phyloP scores from a whole-genome alignment of 169 alveolate genomes.

The Cardiosporidium cionae region DNA sequence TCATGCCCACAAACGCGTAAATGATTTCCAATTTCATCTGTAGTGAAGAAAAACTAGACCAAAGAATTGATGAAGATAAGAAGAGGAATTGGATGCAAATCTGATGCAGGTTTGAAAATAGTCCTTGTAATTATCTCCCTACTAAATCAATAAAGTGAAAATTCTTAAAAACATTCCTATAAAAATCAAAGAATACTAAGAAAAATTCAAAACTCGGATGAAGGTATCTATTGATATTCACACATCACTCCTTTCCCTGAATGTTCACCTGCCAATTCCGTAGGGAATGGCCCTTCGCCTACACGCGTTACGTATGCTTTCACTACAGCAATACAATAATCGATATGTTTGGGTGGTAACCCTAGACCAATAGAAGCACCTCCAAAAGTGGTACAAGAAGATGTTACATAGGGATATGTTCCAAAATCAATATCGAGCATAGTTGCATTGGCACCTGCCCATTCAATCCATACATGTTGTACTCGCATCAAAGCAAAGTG shows the following conservation, averaged over 20 bases:
- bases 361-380: slow-evolving; percentile 74
- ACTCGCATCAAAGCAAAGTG: neutral
- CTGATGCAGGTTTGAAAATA: no score
- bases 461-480: slow-evolving; percentile 5
- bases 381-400: slow-evolving; percentile 68
- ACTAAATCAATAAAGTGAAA: neutral
- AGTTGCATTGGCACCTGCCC: slow-evolving; percentile 78
- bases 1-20: slow-evolving; percentile 49
- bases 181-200: neutral
- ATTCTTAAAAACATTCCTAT: neutral
- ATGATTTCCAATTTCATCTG: neutral
- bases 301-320: slow-evolving; percentile 91
- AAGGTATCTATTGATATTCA: neutral
- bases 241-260: neutral
- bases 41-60: no score
- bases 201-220: neutral
- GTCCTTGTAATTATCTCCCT: no score
- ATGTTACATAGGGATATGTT: slow-evolving; percentile 79
- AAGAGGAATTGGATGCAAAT: no score
- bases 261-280: slow-evolving; percentile 70
- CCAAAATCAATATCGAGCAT: slow-evolving; percentile 77
- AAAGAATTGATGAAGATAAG: no score
- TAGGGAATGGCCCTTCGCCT: slow-evolving; percentile 94
- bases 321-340: slow-evolving; percentile 37
- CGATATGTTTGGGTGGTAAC: slow-evolving; percentile 64